phyloP scores from a whole-genome alignment of 306 rosid species.

The Quercus aquifolioides region DNA sequence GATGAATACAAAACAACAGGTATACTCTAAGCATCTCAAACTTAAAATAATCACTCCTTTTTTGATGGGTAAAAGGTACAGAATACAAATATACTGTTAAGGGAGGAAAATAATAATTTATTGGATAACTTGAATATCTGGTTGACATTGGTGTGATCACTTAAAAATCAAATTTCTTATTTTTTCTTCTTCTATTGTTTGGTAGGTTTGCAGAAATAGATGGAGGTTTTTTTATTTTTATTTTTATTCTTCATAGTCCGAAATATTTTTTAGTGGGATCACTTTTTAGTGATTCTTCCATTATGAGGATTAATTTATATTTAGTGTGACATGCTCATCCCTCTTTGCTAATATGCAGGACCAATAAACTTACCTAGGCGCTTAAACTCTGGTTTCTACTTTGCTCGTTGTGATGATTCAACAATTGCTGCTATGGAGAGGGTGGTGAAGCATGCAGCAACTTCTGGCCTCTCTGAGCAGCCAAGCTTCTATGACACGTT shows the following conservation, averaged over 20 bases:
- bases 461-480: constrained; percentile 83
- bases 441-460: constrained; percentile 88
- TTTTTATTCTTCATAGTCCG: neutral
- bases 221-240: neutral
- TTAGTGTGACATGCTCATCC: neutral
- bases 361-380: constrained; percentile 90
- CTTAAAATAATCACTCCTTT: constrained; percentile 10
- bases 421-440: constrained; percentile 82
- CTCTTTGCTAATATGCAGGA: constrained; percentile 30
- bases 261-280: neutral
- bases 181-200: neutral
- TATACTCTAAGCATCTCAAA: constrained; percentile 21
- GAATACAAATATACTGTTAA: neutral
- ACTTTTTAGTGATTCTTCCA: neutral
- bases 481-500: constrained; percentile 93
- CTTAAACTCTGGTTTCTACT: constrained; percentile 94
- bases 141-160: too few species aligned
- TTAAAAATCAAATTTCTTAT: too few species aligned
- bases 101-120: neutral
- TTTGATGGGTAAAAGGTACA: neutral
- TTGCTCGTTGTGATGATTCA: constrained; percentile 64
- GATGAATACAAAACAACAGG: constrained; percentile 84
- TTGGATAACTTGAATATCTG: too few species aligned
- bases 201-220: neutral
- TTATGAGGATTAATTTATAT: neutral